Evolutionary conservation across 140 eudicot genomes (phyloP), one percentile per base, ranked within the genome.

Genomic region (Eryngium alpinum): DNA sequence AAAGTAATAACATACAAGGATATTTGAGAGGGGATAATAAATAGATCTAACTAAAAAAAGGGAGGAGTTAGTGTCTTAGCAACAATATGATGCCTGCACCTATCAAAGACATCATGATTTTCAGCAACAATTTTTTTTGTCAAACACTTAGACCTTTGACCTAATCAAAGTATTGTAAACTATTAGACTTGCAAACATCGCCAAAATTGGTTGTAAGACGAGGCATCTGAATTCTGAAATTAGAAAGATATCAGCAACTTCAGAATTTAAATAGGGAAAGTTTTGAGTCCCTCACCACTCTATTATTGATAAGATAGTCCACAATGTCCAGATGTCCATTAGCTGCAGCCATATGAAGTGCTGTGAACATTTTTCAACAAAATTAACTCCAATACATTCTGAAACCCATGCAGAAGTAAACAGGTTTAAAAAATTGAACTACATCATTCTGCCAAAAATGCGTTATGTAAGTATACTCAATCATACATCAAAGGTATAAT

Each of bases 261-360:
- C 16, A 70, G 6, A n/a, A 70, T 2, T 70, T 70, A 70, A 70
- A 28, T 29, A 29, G 49, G 34, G 34, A 70, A 12, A 46, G 27
- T n/a, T 13, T 13, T 44, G 22, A 43, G 38, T 50, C 62, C 53
- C 96, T 90, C 83, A 94, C 98, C 91, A 80, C 97, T 80, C 91
- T 89, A 81, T 90, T 89, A 75, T 72, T 78, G 86, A 92, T 84
- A 79, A 94, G 97, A 88, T 89, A 92, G 79, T 90, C 88, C 72
- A 94, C 93, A 62, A 92, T 85, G 74, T 80, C 89, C 77, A 87
- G 84, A 85, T 94, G 91, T 52, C 98, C 98, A 85, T 94, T 94
- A 46, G 97, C 99, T 69, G 99, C 86, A 83, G 99, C 97, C 97
- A 95, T 95, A 81, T 95, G 99, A 81, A 95, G 93, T 84, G 97